Base-by-base conservation (phyloP, 2,329 filamentous ascomycete species). In the Graphium sp. region DNA sequence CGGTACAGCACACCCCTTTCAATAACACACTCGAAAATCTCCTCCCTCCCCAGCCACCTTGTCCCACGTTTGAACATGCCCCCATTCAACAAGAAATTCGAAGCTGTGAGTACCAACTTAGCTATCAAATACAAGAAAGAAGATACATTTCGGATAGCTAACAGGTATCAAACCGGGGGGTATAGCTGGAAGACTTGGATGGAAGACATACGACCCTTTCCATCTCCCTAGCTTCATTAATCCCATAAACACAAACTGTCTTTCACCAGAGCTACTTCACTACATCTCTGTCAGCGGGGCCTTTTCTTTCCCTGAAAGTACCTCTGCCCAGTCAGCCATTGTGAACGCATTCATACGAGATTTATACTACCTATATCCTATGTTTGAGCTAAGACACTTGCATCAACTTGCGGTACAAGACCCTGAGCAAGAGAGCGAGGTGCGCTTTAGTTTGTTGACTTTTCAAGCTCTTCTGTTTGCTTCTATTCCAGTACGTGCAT, bases 401-500 rank as follows among this genome's bases (percentile, higher is more conserved):
- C 20, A 24, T 10, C 15, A 22, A 7, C 28, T 30, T 3, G 16
- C 21, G 5, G 7, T 4, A 10, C 9, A 22, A 5, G 9, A 8
- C 9, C 5, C 28, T 11, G 10, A 18, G n/a, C 20, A 23, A n/a
- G 20, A 12, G 13, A 14, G 18, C 9, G 10, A 23, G 11, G 22
- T 13, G 10, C 16, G 12, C 10, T 19, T 30, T 18, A 30, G 20
- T 10, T 11, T 30, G 4, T 14, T 30, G 22, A 24, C 17, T 5
- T 30, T 30, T 23, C 28, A 30, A 18, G 21, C 28, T 5, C 24
- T 30, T 15, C 14, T 30, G 14, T 23, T 30, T 13, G 28, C 28
- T 6, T 22, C 28, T 13, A 30, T 30, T 12, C 28, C 28, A 9
- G 28, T 30, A 30, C 15, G 24, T 13, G 15, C 6, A 14, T 24